Conservation (phyloP, 2,329 filamentous ascomycete species). For the Microascus cirrosus region DNA sequence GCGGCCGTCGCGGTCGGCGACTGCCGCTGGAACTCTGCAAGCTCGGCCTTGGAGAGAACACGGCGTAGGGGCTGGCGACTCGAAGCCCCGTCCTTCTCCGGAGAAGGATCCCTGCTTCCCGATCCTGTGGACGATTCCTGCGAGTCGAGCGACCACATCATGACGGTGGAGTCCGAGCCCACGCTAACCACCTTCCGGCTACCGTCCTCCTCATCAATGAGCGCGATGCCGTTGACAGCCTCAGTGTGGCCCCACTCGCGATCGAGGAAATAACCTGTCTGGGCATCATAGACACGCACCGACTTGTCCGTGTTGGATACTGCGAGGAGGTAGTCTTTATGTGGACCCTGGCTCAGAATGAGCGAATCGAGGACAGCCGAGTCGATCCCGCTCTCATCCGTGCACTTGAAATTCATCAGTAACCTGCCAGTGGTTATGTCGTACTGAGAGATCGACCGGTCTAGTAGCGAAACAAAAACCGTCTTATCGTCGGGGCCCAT, state of each 20-base stretch:
- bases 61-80: conserved; percentile 67
- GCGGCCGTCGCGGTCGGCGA: conserved; percentile 20
- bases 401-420: conserved; percentile 66
- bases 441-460: conserved; percentile 49
- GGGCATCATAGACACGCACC: conserved; percentile 75
- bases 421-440: conserved; percentile 58
- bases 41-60: conserved; percentile 76
- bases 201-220: conserved; percentile 51
- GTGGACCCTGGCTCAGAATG: conserved; percentile 46
- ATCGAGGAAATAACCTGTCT: conserved; percentile 65
- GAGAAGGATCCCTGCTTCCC: conserved; percentile 40
- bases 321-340: conserved; percentile 61
- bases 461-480: conserved; percentile 47
- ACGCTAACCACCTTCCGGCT: conserved; percentile 57
- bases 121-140: conserved; percentile 26
- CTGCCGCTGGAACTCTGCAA: conserved; percentile 64
- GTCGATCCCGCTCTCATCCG: conserved; percentile 70
- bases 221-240: conserved; percentile 73
- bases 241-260: conserved; percentile 94
- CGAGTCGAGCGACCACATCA: conserved; percentile 59
- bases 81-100: conserved; percentile 38
- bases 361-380: conserved; percentile 76
- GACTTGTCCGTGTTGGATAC: conserved; percentile 94
- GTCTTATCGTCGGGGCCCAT: conserved; percentile 50
- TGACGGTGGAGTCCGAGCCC: conserved; percentile 70